Percentiles rank a stretch among this genome's conserved stretches.
Conservation (phyloP, 2,329 filamentous ascomycete genomes). For the Apiospora pterosperma region DNA sequence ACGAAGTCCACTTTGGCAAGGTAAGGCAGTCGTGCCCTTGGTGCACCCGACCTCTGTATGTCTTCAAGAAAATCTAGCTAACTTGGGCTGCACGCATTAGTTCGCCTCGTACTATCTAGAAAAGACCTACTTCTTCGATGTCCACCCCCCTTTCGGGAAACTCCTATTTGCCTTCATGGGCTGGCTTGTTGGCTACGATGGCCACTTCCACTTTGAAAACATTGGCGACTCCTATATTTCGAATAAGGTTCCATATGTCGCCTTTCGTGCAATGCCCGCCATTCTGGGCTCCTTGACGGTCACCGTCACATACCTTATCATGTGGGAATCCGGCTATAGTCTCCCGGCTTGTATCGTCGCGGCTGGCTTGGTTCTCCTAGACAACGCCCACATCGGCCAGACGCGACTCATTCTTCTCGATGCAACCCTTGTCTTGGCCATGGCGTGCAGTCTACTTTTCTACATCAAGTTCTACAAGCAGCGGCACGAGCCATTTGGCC, state of each 20-base stretch:
- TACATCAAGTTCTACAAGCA: conserved; percentile 99
- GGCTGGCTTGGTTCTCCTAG: conserved; percentile 82
- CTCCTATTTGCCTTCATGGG: conserved; percentile 95
- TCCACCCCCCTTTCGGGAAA: conserved; percentile 97
- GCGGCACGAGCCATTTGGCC: conserved; percentile 80
- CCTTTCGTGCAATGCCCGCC: conserved; percentile 90
- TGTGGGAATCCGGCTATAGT: conserved; percentile 99
- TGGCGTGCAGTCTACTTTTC: conserved; percentile 89
- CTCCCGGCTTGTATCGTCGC: conserved; percentile 88
- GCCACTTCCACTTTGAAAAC: conserved; percentile 97
- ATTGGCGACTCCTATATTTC: conserved; percentile 97
- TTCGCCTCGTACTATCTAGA: conserved; percentile 83
- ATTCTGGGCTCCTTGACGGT: conserved; percentile 90
- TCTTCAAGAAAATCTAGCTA: background rate
- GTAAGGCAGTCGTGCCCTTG: conserved; percentile 45
- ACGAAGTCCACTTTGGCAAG: conserved; percentile 99
- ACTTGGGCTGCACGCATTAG: conserved; percentile 34
- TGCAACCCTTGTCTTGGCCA: conserved; percentile 89
- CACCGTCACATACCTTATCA: conserved; percentile 91
- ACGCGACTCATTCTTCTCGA: conserved; percentile 93
- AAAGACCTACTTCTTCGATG: conserved; percentile 99
- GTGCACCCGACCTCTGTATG: background rate
- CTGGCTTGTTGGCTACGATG: conserved; percentile 96
- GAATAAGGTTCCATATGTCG: conserved; percentile 96
- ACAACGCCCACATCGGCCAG: conserved; percentile 97